Base-by-base conservation (phyloP, 2,329 filamentous ascomycete species). In the Pseudocercospora fuligena region DNA sequence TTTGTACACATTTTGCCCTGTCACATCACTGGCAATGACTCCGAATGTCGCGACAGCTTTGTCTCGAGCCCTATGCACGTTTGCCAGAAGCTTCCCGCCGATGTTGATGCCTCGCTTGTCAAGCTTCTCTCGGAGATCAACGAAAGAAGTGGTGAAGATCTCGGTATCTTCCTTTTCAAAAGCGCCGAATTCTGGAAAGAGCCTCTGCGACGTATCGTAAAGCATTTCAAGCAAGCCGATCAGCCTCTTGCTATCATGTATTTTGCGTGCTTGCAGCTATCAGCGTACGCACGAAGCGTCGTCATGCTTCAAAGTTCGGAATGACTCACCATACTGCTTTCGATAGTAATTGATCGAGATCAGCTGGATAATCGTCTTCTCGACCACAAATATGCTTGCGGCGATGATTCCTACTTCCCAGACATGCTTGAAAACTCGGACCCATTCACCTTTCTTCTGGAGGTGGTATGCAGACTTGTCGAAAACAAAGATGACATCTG, bases 101-200 rank as follows among this genome's bases (percentile, higher is more conserved):
- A 91, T 87, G 49, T 89, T 89, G 61, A 75, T 70, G 25, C 76
- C 77, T 63, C 85, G 82, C 76, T 75, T 78, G 74, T 43, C 63
- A 11, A 69, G 63, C 16, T 60, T 77, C 75, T 65, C 82, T 82
- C 73, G 80, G 80, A 62, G 83, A 84, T 65, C 82, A 82, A 36
- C 82, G 78, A 36, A 87, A 74, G 93, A 57, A 67, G 89, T 90
- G 79, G 93, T 90, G 75, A 90, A 91, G 77, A 96, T 94, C 73
- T 91, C 82, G 73, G 90, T 89, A 78, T 96, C 92, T 77, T 96
- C 92, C 11, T 93, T 89, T 21, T 84, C 82, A 72, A 96, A 96
- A 74, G 95, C 92, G 77, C 91, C 93, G 80, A 93, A 94, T 82
- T 92, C 90, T 40, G 92, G 92, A 74, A 95, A 96, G 60, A 96